phyloP scores from a whole-genome alignment of 75 land plant species.

The Larix kaempferi region DNA sequence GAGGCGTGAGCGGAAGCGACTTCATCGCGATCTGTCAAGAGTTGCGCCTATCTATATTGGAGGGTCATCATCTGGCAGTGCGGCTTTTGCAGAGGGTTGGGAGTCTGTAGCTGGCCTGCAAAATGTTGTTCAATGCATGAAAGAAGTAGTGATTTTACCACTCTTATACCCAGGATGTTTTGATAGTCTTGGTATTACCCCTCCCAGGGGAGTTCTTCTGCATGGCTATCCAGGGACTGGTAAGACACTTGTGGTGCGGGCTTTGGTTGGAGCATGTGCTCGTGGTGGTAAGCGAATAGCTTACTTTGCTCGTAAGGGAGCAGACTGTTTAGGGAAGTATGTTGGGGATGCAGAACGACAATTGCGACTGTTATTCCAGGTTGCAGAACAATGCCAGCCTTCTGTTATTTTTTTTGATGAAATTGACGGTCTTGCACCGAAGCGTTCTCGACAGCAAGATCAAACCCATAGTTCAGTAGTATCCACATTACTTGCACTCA shows the following conservation, averaged over 20 bases:
- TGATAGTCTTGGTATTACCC: slow-evolving; percentile 64
- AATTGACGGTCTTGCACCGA: slow-evolving; percentile 96
- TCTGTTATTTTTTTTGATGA: slow-evolving; percentile 99
- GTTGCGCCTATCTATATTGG: slow-evolving; percentile 83
- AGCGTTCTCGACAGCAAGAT: slow-evolving; percentile 81
- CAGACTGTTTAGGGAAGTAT: slow-evolving; percentile 96
- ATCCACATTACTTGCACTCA: slow-evolving; percentile 84
- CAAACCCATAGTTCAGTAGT: slow-evolving; percentile 97
- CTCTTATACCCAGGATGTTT: slow-evolving; percentile 87
- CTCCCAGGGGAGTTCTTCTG: slow-evolving; percentile 93
- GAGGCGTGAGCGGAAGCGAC: slow-evolving; percentile 81
- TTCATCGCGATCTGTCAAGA: slow-evolving; percentile 81
- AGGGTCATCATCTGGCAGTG: slow-evolving; percentile 33
- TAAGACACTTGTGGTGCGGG: slow-evolving; percentile 87
- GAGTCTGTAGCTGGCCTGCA: slow-evolving; percentile 91
- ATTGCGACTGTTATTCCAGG: slow-evolving; percentile 82
- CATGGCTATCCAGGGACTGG: slow-evolving; percentile 99
- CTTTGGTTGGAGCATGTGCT: slow-evolving; percentile 89
- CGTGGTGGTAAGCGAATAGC: slow-evolving; percentile 78
- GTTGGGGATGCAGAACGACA: slow-evolving; percentile 99
- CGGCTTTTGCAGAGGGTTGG: slow-evolving; percentile 62
- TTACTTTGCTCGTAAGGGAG: slow-evolving; percentile 97
- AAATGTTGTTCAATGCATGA: slow-evolving; percentile 84
- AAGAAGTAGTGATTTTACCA: slow-evolving; percentile 93
- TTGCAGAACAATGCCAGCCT: slow-evolving; percentile 93